Evolutionary conservation across 805 yeast genomes (phyloP), one percentile per base, ranked within the genome.

Genomic region (Phaffomyces antillensis): DNA sequence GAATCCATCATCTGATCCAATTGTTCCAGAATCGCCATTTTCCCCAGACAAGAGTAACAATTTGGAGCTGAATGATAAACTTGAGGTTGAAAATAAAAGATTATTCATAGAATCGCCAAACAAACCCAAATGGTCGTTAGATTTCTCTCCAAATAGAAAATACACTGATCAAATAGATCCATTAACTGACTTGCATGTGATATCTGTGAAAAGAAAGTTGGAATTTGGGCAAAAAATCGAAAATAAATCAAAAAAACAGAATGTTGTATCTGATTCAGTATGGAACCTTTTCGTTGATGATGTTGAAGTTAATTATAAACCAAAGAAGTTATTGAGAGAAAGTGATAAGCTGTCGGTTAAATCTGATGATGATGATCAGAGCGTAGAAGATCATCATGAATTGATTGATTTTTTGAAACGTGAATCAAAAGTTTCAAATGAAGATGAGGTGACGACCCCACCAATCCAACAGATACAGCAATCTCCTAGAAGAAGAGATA

Each of bases 51-150:
- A 26, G 16, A 41, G 31, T 28, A 37, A 37, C 8, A 18, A 40
- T 12, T n/a, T 41, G 33, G 30, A 32, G 23, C 35, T 41, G 35
- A 35, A 32, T 18, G 33, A 40, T 15, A 28, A 36, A 13, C 18
- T 40, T 13, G 20, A 25, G 13, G 28, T 25, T 8, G 39, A 28
- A 35, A 35, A 36, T 28, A 20, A 37, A 20, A 52, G 40, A 18
- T 49, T 48, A 42, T 58, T 49, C 30, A 41, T 58, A 6, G 62
- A 58, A 30, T 52, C 62, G 3, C 37, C 50, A 36, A 26, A 41
- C 6, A 58, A 56, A 31, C 62, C 62, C 3, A 20, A 40, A 13
- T 58, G 61, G 61, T 52, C 56, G 0, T 53, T 59, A 2, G 20
- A 26, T 9, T 33, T 37, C 18, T 42, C 47, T 13, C 48, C 45